These are phyloP conservation scores for Posidonia australis DNA, from an alignment of 106 monocot genomes.

Conservation along the genomic window DNA sequence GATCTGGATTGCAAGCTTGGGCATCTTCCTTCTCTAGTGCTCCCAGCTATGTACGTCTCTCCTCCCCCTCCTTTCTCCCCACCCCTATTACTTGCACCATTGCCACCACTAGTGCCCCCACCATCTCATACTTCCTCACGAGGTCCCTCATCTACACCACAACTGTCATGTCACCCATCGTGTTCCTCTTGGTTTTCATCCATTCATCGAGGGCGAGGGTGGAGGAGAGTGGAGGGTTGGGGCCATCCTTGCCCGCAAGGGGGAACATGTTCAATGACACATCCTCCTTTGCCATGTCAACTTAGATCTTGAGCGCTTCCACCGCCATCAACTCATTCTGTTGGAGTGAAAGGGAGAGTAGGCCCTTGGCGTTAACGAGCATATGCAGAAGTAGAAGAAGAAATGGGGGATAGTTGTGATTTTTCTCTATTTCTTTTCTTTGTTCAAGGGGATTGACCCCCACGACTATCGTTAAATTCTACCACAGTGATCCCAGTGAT, in stretches of 20 bases:
- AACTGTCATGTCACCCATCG: constrained; percentile 15
- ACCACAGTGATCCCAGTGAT: no score
- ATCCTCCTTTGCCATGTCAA: constrained; percentile 59
- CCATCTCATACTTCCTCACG: constrained; percentile 51
- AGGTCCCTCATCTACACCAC: constrained; percentile 69
- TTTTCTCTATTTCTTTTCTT: no score
- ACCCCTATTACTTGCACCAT: constrained; percentile 41
- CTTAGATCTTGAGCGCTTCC: constrained; percentile 75
- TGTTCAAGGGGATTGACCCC: constrained; percentile 34
- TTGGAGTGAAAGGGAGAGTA: constrained; percentile 52
- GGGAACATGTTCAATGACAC: constrained; percentile 65
- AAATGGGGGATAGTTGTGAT: no score
- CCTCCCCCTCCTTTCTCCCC: constrained; percentile 12
- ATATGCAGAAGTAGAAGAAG: no score
- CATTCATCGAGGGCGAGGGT: constrained; percentile 31
- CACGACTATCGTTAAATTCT: constrained; percentile 47
- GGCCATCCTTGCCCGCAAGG: constrained; percentile 6
- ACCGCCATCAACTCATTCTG: constrained; percentile 72
- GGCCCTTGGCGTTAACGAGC: constrained; percentile 38
- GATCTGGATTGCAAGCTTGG: constrained; percentile 82
- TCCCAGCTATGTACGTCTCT: constrained; percentile 48
- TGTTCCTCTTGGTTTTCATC: neutral
- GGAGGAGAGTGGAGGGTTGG: constrained; percentile 15
- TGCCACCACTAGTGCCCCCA: constrained; percentile 48
- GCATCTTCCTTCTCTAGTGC: constrained; percentile 26